Evolutionary conservation across 805 yeast genomes (phyloP).

Genomic region (Candida orba): DNA sequence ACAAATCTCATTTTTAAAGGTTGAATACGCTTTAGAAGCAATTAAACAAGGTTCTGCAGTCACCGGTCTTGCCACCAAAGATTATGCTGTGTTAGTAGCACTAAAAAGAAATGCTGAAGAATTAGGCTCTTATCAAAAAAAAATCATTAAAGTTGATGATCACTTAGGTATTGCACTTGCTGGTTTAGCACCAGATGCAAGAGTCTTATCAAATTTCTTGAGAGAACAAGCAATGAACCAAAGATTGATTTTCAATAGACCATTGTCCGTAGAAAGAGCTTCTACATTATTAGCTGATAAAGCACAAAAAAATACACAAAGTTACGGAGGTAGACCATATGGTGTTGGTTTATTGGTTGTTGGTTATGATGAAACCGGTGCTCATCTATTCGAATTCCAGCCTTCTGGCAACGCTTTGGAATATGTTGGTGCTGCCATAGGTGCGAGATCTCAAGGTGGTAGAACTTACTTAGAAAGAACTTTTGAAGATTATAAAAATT

Average conservation of each 20-base stretch:
- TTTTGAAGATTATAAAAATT: constrained; percentile 55
- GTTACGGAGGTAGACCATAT: constrained; percentile 94
- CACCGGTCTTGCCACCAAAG: constrained; percentile 83
- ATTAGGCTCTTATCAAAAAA: constrained; percentile 93
- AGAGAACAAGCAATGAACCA: constrained; percentile 90
- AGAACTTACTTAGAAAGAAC: constrained; percentile 91
- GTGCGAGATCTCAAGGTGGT: constrained; percentile 98
- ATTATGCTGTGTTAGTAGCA: constrained; percentile 88
- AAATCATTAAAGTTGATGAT: constrained; percentile 82
- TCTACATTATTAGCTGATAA: constrained; percentile 86
- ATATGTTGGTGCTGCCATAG: constrained; percentile 90
- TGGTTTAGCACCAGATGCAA: constrained; percentile 97
- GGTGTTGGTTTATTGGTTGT: constrained; percentile 92
- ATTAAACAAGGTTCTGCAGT: constrained; percentile 98
- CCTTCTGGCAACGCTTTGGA: constrained; percentile 94
- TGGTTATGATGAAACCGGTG: constrained; percentile 90
- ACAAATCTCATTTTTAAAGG: constrained; percentile 20
- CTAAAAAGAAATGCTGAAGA: constrained; percentile 96
- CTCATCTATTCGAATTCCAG: constrained; percentile 90
- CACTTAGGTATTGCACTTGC: constrained; percentile 95
- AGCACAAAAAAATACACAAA: constrained; percentile 95
- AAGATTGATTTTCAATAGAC: constrained; percentile 77
- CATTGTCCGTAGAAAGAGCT: constrained; percentile 75
- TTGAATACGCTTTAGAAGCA: constrained; percentile 87
- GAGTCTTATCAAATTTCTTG: constrained; percentile 82